These are phyloP conservation scores for Blastocystis sp. DNA, from an alignment of 352 stramenopile species.

Conservation along the genomic window DNA sequence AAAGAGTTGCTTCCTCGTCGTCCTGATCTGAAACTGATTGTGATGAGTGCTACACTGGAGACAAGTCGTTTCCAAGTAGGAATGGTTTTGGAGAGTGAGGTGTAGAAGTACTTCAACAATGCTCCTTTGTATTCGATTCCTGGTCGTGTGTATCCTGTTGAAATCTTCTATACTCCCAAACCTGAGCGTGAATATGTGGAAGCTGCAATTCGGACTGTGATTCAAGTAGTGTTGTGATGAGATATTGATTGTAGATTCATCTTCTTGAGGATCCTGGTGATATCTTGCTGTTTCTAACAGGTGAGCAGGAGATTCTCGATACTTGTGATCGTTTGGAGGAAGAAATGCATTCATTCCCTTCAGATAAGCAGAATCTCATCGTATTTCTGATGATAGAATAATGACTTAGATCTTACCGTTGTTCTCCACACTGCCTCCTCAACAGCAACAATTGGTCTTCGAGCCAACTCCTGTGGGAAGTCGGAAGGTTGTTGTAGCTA, in stretches of 20 bases:
- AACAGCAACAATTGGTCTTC: conserved; percentile 86
- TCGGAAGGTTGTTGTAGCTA: conserved; percentile 92
- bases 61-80: conserved; percentile 83
- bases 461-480: conserved; percentile 73
- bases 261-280: conserved; percentile 89
- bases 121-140: conserved; percentile 86
- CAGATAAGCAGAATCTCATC: conserved; percentile 72
- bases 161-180: conserved; percentile 93
- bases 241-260: conserved; percentile 83
- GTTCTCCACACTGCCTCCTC: conserved; percentile 86
- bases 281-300: conserved; percentile 96
- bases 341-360: conserved; percentile 68
- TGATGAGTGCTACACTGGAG: conserved; percentile 97
- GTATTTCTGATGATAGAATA: conserved; percentile 67
- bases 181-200: conserved; percentile 96
- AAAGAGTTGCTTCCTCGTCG: conserved; percentile 88
- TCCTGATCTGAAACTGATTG: conserved; percentile 89
- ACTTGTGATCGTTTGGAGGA: conserved; percentile 79
- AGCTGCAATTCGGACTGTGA: conserved; percentile 69
- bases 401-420: conserved; percentile 70
- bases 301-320: conserved; percentile 94
- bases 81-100: background rate
- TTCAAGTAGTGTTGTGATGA: conserved; percentile 65
- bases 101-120: conserved; percentile 82
- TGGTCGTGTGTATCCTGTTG: conserved; percentile 91